Evolutionary conservation across 148 eudicot genomes (phyloP).

Genomic region (Mesembryanthemum crystallinum): DNA sequence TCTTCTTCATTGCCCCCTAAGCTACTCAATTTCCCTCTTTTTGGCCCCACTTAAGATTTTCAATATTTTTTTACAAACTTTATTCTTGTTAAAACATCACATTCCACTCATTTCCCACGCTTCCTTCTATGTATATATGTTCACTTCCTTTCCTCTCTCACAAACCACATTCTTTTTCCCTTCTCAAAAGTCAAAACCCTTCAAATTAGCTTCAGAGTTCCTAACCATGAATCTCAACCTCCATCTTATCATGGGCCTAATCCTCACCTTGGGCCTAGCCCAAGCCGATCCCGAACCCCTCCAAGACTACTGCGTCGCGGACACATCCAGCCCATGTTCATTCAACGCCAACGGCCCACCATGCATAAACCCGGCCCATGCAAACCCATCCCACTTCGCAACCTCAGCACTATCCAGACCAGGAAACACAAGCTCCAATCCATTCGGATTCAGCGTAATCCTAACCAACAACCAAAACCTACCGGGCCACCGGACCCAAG

Average conservation of each 20-base stretch:
- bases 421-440: conserved; percentile 44
- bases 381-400: conserved; percentile 54
- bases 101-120: neutral
- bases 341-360: conserved; percentile 47
- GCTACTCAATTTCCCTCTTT: conserved; percentile 33
- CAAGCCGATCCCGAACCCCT: conserved; percentile 69
- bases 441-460: conserved; percentile 55
- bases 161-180: neutral
- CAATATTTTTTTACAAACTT: neutral
- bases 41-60: neutral
- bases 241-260: conserved; percentile 22
- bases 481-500: conserved; percentile 75
- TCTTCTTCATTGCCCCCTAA: conserved; percentile 34
- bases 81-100: conserved; percentile 18
- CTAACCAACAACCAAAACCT: conserved; percentile 50
- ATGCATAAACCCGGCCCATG: conserved; percentile 53
- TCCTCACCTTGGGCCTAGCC: conserved; percentile 19
- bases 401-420: conserved; percentile 68
- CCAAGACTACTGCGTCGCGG: conserved; percentile 79
- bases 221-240: conserved; percentile 35
- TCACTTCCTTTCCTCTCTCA: conserved; percentile 16
- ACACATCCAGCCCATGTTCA: conserved; percentile 30
- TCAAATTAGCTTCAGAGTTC: too few species aligned
- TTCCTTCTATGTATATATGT: conserved; percentile 8
- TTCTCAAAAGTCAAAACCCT: too few species aligned